These are phyloP conservation scores for Naganishia vaughanmartiniae DNA, from an alignment of 768 basidiomycete genomes.

Conservation along the genomic window DNA sequence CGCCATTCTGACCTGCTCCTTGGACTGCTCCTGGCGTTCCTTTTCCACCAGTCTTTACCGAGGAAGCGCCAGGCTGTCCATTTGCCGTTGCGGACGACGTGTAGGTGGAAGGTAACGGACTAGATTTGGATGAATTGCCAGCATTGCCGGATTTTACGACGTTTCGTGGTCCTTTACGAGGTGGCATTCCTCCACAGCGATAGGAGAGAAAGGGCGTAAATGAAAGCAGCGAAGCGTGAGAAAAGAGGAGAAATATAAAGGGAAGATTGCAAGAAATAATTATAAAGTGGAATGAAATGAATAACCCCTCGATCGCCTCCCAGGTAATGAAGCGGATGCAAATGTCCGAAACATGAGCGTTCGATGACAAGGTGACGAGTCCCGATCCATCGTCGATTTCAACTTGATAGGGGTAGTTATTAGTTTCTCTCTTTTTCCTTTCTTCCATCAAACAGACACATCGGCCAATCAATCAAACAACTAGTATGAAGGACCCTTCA, in stretches of 20 bases:
- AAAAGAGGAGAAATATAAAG: neutral
- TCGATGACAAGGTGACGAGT: conserved; percentile 3
- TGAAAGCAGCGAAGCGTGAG: too few species aligned
- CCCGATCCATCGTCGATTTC: neutral
- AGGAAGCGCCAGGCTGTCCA: too few species aligned
- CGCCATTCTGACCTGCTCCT: too few species aligned
- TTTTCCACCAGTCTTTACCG: too few species aligned
- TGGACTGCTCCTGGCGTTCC: neutral
- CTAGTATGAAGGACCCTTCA: too few species aligned
- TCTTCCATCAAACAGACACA: neutral
- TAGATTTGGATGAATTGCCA: conserved; percentile 71
- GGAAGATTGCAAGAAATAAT: neutral
- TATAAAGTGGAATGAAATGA: neutral
- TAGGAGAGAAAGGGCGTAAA: too few species aligned
- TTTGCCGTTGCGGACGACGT: conserved; percentile 1
- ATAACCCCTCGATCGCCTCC: neutral
- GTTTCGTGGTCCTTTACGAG: conserved; percentile 60
- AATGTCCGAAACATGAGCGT: neutral
- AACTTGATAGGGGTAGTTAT: too few species aligned
- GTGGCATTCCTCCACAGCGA: conserved; percentile 37
- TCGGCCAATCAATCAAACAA: too few species aligned
- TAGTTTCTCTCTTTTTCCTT: neutral
- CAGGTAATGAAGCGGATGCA: too few species aligned
- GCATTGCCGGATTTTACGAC: conserved; percentile 85
- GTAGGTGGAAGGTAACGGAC: conserved; percentile 9